Conservation (phyloP, 208 protist genomes). For the Leptomonas seymouri region DNA sequence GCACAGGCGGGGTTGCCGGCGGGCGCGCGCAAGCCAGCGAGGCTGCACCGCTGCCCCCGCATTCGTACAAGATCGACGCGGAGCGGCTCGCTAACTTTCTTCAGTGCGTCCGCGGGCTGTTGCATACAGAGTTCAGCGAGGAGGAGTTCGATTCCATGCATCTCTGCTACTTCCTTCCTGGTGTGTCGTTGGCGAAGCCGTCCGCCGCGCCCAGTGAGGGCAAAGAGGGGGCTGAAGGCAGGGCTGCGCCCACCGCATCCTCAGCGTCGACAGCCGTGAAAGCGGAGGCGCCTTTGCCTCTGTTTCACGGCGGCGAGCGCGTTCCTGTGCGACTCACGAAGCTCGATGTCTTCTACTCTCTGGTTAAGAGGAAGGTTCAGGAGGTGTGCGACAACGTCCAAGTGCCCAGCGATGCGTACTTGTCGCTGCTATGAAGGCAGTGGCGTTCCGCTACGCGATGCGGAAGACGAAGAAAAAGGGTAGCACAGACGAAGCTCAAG, state of each 20-base stretch:
- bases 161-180: conserved; percentile 59
- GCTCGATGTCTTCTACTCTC: conserved; percentile 44
- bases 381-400: conserved; percentile 43
- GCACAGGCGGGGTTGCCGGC: not conserved
- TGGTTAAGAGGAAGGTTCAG: conserved; percentile 36
- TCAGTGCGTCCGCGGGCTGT: conserved; percentile 38
- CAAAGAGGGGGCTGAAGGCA: not conserved
- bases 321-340: conserved; percentile 39
- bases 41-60: not conserved
- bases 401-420: conserved; percentile 2
- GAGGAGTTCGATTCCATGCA: conserved; percentile 51
- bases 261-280: not conserved
- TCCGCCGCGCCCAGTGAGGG: not conserved
- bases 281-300: conserved; percentile 29
- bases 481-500: not conserved
- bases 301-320: conserved; percentile 51
- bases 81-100: conserved; percentile 37
- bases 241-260: not conserved
- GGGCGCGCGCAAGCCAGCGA: not conserved
- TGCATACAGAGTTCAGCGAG: conserved; percentile 37
- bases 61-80: conserved; percentile 26
- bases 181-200: conserved; percentile 32
- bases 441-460: not conserved
- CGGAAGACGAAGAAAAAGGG: not conserved
- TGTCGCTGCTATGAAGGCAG: conserved; percentile 12